Percentiles rank a stretch among this genome's conserved stretches.
phyloP scores from a whole-genome alignment of 257 asterid species.

The Nicotiana otophora region DNA sequence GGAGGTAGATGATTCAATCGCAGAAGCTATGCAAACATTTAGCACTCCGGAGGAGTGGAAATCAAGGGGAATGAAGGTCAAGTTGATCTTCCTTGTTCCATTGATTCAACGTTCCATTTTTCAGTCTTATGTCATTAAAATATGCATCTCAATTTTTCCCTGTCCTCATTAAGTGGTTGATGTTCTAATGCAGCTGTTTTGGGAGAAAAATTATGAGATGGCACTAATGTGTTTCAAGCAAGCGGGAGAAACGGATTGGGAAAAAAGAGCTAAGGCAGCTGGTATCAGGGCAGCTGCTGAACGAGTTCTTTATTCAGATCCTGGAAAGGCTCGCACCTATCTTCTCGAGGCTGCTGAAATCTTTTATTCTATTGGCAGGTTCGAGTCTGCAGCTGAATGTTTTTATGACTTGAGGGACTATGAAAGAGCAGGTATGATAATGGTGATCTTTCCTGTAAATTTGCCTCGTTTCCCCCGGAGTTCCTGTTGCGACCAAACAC shows the following conservation, averaged over 20 bases:
- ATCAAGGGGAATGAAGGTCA: slow-evolving; percentile 54
- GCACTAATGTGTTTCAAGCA: slow-evolving; percentile 57
- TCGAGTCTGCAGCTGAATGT: slow-evolving; percentile 59
- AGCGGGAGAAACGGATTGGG: slow-evolving; percentile 48
- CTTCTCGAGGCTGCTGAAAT: slow-evolving; percentile 65
- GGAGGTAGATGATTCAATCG: slow-evolving; percentile 44
- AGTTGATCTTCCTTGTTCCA: background rate
- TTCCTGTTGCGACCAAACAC: too few relatives aligned
- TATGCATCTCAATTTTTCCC: background rate
- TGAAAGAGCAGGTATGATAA: slow-evolving; percentile 43
- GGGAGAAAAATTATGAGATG: slow-evolving; percentile 64
- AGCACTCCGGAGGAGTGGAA: slow-evolving; percentile 73
- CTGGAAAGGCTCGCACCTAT: slow-evolving; percentile 24
- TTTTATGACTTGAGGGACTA: slow-evolving; percentile 50
- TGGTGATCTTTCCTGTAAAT: background rate
- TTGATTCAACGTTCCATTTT: background rate
- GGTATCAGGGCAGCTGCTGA: slow-evolving; percentile 40
- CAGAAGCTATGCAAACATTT: slow-evolving; percentile 49
- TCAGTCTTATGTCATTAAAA: background rate
- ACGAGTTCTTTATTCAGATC: slow-evolving; percentile 30
- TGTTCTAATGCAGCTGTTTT: slow-evolving; percentile 39
- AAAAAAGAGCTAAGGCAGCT: slow-evolving; percentile 51
- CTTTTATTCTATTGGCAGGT: slow-evolving; percentile 38
- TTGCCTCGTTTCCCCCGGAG: background rate
- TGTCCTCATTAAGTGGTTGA: background rate